Percentiles rank a stretch among this genome's conserved stretches.
These are phyloP conservation scores for Annulohypoxylon maeteangense DNA, from an alignment of 495 filamentous ascomycete genomes.

Conservation along the genomic window DNA sequence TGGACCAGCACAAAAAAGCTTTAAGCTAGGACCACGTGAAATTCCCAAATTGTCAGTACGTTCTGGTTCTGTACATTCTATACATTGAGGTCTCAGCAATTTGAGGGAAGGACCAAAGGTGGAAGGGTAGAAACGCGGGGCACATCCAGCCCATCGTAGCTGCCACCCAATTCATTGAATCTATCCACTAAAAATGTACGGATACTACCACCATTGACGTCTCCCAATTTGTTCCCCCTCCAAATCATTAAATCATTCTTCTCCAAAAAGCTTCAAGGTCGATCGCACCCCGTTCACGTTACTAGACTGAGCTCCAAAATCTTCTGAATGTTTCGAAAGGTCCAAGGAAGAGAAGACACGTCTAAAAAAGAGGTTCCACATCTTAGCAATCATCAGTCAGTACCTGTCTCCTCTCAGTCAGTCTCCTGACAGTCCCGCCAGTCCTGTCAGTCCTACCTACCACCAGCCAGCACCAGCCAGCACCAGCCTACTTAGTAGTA, in stretches of 20 bases:
- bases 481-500: background rate
- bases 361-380: slow-evolving; percentile 38
- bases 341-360: slow-evolving; percentile 42
- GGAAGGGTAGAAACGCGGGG: slow-evolving; percentile 31
- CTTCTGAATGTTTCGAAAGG: background rate
- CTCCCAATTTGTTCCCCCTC: slow-evolving; percentile 4
- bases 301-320: slow-evolving; percentile 25
- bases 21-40: slow-evolving; percentile 28
- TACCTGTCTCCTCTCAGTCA: background rate
- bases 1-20: slow-evolving; percentile 2
- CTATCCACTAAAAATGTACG: slow-evolving; percentile 24
- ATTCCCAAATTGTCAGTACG: slow-evolving; percentile 8
- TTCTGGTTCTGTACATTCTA: background rate
- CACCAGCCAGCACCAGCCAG: too few species aligned
- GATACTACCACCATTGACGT: slow-evolving; percentile 2
- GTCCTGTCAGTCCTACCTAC: background rate
- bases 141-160: slow-evolving; percentile 5
- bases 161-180: slow-evolving; percentile 1
- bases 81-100: background rate
- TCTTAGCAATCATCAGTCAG: slow-evolving; percentile 17
- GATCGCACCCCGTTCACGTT: slow-evolving; percentile 8
- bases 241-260: slow-evolving; percentile 36
- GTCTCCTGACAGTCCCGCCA: background rate
- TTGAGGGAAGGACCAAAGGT: background rate
- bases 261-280: slow-evolving; percentile 12